These are phyloP conservation scores for Cymbopogon flexuosus DNA, from an alignment of 202 grass and related monocot genomes.

Conservation along the genomic window DNA sequence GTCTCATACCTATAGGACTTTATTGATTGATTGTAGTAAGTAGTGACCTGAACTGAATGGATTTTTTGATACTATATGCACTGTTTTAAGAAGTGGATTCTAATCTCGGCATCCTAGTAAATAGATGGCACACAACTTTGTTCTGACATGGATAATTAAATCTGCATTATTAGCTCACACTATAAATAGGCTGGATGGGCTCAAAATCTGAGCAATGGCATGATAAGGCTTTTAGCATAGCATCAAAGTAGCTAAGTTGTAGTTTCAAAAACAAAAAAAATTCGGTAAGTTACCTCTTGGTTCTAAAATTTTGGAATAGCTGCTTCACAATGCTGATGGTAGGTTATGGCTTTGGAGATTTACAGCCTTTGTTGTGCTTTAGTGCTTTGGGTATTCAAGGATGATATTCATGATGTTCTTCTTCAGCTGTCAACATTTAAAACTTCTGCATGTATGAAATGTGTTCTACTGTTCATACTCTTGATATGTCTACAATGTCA, in stretches of 20 bases:
- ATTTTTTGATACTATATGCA: neutral
- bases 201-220: neutral
- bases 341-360: neutral
- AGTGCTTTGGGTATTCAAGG: neutral
- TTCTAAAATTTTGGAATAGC: neutral
- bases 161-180: neutral
- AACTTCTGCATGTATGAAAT: neutral
- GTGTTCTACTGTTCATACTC: neutral
- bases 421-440: neutral
- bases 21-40: neutral
- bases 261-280: neutral
- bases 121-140: neutral
- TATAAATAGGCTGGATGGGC: neutral
- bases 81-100: neutral
- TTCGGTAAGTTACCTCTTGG: neutral
- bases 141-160: neutral
- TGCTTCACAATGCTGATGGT: neutral
- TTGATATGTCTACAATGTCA: neutral
- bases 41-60: neutral
- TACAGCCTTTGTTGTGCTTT: neutral
- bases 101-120: neutral
- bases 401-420: constrained; percentile 7
- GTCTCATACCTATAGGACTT: neutral
- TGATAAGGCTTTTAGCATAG: neutral
- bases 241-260: neutral